Evolutionary conservation across 345 rosid species (phyloP).

Genomic region (Clausena lansium): DNA sequence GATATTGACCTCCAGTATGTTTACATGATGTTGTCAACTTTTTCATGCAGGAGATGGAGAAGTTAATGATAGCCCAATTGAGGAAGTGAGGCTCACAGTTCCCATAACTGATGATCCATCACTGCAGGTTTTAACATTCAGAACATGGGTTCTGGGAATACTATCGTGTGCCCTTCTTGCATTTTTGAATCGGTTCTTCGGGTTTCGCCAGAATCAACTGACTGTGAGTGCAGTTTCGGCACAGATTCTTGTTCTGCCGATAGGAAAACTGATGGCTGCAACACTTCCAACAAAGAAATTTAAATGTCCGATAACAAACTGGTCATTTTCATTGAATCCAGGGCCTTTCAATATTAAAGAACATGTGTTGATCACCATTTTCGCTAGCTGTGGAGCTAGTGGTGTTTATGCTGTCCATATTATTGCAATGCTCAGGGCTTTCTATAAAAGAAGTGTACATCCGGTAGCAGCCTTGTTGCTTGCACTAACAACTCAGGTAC

Average conservation of each 20-base stretch:
- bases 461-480: constrained; percentile 23
- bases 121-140: constrained; percentile 39
- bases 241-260: constrained; percentile 46
- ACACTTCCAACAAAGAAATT: constrained; percentile 40
- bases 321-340: constrained; percentile 51
- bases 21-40: background rate
- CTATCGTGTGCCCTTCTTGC: constrained; percentile 43
- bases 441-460: constrained; percentile 39
- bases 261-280: constrained; percentile 47
- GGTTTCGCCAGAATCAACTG: constrained; percentile 43
- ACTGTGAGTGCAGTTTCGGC: constrained; percentile 34
- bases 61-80: constrained; percentile 52
- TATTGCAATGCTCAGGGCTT: constrained; percentile 44
- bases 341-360: constrained; percentile 54
- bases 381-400: constrained; percentile 46
- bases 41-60: constrained; percentile 28
- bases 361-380: constrained; percentile 57
- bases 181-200: constrained; percentile 53
- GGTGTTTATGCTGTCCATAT: constrained; percentile 45
- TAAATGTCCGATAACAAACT: constrained; percentile 28
- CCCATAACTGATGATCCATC: constrained; percentile 54
- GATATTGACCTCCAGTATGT: too few species aligned
- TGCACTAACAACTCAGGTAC: constrained; percentile 43
- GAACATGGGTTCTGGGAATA: constrained; percentile 60
- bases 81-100: constrained; percentile 57